phyloP scores from a whole-genome alignment of 202 grass and related monocot genomes.

The Hordeum pubiflorum region DNA sequence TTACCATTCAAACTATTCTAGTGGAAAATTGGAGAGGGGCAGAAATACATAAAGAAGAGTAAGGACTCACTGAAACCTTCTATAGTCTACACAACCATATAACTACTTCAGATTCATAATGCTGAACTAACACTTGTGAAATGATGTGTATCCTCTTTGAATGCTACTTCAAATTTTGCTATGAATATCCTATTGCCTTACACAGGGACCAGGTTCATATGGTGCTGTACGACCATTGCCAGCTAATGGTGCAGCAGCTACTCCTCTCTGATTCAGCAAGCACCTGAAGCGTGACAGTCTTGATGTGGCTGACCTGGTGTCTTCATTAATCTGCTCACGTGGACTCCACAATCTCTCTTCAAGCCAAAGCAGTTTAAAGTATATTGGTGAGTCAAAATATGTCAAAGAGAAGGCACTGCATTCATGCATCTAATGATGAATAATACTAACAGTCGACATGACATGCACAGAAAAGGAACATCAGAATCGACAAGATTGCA shows the following conservation, averaged over 20 bases:
- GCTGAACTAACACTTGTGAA: constrained; percentile 8
- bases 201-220: constrained; percentile 64
- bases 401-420: neutral
- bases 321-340: constrained; percentile 54
- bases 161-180: constrained; percentile 12
- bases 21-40: neutral
- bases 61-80: constrained; percentile 15
- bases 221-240: constrained; percentile 57
- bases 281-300: constrained; percentile 95
- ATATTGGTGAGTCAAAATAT: constrained; percentile 30
- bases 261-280: constrained; percentile 87
- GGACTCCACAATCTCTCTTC: constrained; percentile 89
- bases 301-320: constrained; percentile 50
- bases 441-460: neutral
- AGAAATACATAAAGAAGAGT: neutral
- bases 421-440: constrained; percentile 16
- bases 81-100: constrained; percentile 20
- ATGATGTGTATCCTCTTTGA: constrained; percentile 10
- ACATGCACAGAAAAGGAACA: constrained; percentile 11
- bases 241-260: constrained; percentile 79
- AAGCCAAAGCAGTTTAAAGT: constrained; percentile 32
- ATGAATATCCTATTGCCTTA: constrained; percentile 55
- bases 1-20: neutral
- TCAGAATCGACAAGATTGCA: neutral
- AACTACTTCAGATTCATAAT: constrained; percentile 12